Conservation (phyloP, 2,329 filamentous ascomycete genomes). For the Colletotrichum lini region DNA sequence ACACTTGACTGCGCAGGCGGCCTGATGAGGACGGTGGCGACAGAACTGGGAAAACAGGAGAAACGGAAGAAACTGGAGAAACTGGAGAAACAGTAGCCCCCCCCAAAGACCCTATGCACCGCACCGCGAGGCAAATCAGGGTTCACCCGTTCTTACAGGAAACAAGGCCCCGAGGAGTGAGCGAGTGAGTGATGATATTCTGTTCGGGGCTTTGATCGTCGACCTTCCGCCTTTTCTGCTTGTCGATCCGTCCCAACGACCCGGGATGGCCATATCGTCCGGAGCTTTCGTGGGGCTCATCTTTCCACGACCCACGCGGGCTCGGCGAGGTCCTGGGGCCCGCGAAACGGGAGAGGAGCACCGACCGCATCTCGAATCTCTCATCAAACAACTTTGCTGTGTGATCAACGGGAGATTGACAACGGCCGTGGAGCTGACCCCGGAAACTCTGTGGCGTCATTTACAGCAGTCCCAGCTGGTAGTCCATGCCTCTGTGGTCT, state of each 20-base stretch:
- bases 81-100: slow-evolving; percentile 7
- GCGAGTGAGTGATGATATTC: too few species aligned
- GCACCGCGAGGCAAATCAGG: slow-evolving; percentile 35
- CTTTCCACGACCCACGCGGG: slow-evolving; percentile 36
- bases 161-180: neutral
- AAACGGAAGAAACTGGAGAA: slow-evolving; percentile 1
- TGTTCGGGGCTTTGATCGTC: slow-evolving; percentile 4
- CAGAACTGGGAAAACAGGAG: neutral
- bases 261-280: slow-evolving; percentile 23
- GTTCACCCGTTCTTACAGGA: slow-evolving; percentile 17
- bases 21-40: neutral
- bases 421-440: slow-evolving; percentile 4
- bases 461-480: too few species aligned
- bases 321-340: neutral
- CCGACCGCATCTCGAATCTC: slow-evolving; percentile 5
- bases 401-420: slow-evolving; percentile 9
- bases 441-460: slow-evolving; percentile 25
- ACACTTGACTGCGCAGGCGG: too few species aligned
- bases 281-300: slow-evolving; percentile 31
- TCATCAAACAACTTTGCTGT: neutral
- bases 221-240: neutral
- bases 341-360: slow-evolving; percentile 11
- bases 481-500: too few species aligned
- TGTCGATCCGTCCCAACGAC: slow-evolving; percentile 32
- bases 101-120: slow-evolving; percentile 37